Conservation (phyloP, 2,329 filamentous ascomycete genomes). For the Fusarium metavorans region DNA sequence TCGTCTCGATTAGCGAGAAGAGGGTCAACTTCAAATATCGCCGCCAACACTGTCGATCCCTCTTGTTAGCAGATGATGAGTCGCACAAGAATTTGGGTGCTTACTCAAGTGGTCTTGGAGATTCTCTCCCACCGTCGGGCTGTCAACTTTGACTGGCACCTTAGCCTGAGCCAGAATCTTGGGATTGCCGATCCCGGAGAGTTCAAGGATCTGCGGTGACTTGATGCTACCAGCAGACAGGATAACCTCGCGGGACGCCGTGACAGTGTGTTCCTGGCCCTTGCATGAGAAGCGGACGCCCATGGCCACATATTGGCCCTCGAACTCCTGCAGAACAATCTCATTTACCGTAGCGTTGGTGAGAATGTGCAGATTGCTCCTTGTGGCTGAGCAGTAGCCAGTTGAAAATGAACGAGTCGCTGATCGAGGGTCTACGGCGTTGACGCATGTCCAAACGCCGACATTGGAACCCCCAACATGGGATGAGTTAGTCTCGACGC, state of each 20-base stretch:
- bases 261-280: constrained; percentile 52
- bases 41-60: constrained; percentile 52
- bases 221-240: constrained; percentile 68
- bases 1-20: constrained; percentile 55
- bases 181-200: constrained; percentile 68
- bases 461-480: constrained; percentile 63
- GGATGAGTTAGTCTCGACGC: constrained; percentile 54
- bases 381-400: constrained; percentile 57
- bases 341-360: constrained; percentile 46
- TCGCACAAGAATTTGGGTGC: constrained; percentile 1
- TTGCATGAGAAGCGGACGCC: constrained; percentile 51
- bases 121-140: constrained; percentile 62
- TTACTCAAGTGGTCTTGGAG: constrained; percentile 59
- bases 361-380: constrained; percentile 56
- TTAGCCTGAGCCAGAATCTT: constrained; percentile 52
- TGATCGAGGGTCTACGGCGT: constrained; percentile 59
- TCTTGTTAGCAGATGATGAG: constrained; percentile 15
- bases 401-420: constrained; percentile 61
- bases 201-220: constrained; percentile 70
- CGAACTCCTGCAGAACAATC: constrained; percentile 41
- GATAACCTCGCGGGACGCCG: constrained; percentile 65
- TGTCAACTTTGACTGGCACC: constrained; percentile 54
- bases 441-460: constrained; percentile 63
- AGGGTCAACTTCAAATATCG: constrained; percentile 60
- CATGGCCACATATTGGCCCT: constrained; percentile 40